phyloP scores from a whole-genome alignment of 805 yeast species.

The Suhomyces kilbournensis region DNA sequence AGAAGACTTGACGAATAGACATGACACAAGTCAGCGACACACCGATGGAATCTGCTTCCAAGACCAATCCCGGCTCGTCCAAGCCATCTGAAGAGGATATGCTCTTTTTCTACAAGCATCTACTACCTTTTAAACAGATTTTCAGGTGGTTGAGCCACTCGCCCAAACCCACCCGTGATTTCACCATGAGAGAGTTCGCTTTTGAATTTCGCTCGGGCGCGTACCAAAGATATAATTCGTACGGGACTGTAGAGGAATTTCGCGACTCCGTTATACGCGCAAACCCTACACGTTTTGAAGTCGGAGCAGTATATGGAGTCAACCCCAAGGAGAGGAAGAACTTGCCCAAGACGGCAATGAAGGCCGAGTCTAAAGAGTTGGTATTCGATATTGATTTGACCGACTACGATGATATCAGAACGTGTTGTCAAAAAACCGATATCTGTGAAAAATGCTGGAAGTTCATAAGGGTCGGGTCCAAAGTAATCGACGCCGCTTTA shows the following conservation, averaged over 20 bases:
- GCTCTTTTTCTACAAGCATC: constrained; percentile 64
- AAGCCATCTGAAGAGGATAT: constrained; percentile 58
- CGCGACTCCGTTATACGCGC: constrained; percentile 69
- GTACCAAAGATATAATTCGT: constrained; percentile 87
- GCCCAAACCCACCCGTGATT: constrained; percentile 68
- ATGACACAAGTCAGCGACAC: not conserved
- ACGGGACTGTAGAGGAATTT: constrained; percentile 62
- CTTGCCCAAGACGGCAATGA: constrained; percentile 71
- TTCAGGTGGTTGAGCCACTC: constrained; percentile 90
- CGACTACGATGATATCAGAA: constrained; percentile 90
- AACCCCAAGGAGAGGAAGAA: constrained; percentile 85
- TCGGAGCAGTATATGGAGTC: constrained; percentile 87
- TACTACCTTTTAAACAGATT: constrained; percentile 75
- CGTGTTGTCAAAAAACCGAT: constrained; percentile 84
- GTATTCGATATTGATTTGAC: constrained; percentile 97
- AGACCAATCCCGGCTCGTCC: constrained; percentile 1
- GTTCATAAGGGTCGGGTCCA: constrained; percentile 80
- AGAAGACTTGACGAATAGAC: not conserved
- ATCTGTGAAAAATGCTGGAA: constrained; percentile 93
- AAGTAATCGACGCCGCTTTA: constrained; percentile 67
- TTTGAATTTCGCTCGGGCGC: constrained; percentile 85
- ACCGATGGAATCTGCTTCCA: not conserved
- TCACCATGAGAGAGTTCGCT: constrained; percentile 90
- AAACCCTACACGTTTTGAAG: constrained; percentile 87
- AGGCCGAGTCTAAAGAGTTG: constrained; percentile 79